phyloP scores from a whole-genome alignment of 176 grass and related monocot genomes.

The Dactylis glomerata region DNA sequence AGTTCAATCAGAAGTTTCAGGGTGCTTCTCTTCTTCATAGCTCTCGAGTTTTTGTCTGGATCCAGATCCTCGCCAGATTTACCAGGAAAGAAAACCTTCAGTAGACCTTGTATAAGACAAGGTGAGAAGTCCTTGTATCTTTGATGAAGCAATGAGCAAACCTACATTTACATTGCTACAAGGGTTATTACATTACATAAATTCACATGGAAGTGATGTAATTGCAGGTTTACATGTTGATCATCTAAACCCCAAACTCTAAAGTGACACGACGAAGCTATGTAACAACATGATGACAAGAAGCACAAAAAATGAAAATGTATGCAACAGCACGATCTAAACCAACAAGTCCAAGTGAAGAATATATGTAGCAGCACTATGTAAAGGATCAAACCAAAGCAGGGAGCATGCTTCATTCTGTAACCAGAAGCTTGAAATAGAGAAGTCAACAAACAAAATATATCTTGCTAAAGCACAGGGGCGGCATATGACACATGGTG shows the following conservation, averaged over 20 bases:
- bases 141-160: constrained; percentile 98
- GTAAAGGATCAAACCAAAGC: background rate
- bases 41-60: constrained; percentile 70
- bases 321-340: background rate
- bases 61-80: constrained; percentile 95
- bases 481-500: background rate
- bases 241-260: background rate
- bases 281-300: background rate
- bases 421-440: constrained; percentile 17
- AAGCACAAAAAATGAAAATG: background rate
- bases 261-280: constrained; percentile 2
- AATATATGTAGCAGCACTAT: background rate
- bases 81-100: constrained; percentile 89
- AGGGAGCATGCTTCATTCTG: background rate
- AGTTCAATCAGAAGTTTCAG: constrained; percentile 95
- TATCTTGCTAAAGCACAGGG: background rate
- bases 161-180: constrained; percentile 49
- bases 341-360: background rate
- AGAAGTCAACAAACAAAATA: background rate
- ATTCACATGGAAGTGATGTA: background rate
- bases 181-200: constrained; percentile 26
- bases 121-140: constrained; percentile 98
- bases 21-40: constrained; percentile 96
- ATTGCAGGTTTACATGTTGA: background rate
- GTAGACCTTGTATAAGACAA: constrained; percentile 85